Evolutionary conservation across 192 early-diverging fungal species (phyloP).

Genomic region (Glomus cerebriforme): DNA sequence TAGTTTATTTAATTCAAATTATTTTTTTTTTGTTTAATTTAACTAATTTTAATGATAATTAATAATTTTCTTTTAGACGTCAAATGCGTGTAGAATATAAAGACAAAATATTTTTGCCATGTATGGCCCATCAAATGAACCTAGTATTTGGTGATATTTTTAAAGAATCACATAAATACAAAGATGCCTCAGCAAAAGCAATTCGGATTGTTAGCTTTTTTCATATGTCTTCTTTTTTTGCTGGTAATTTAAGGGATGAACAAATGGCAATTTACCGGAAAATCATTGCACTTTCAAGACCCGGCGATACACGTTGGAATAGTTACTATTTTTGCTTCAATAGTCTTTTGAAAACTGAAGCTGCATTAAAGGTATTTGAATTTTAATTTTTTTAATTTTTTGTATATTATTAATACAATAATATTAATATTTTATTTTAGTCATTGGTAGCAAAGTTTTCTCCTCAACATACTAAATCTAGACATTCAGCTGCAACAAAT

Average conservation of each 20-base stretch:
- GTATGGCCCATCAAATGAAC: constrained; percentile 5
- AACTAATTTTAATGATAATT: neutral
- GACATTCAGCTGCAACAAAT: too few species aligned
- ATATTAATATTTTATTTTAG: neutral
- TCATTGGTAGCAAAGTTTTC: neutral
- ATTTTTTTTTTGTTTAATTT: neutral
- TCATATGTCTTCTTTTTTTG: neutral
- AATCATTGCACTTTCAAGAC: neutral
- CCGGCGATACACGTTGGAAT: neutral
- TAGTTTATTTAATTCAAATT: too few species aligned
- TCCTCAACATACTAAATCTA: neutral
- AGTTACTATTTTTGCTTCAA: neutral
- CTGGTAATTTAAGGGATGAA: neutral
- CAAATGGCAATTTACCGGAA: neutral
- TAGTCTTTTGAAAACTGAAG: neutral
- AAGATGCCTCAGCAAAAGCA: neutral
- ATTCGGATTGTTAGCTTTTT: constrained; percentile 10
- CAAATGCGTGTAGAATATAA: neutral
- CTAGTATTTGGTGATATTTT: constrained; percentile 4
- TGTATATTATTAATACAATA: neutral
- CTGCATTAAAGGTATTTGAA: neutral
- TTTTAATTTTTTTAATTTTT: neutral
- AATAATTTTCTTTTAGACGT: neutral
- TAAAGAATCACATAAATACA: neutral
- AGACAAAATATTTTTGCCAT: constrained; percentile 7